Conservation (phyloP, 495 filamentous ascomycete species). For the Pyrenula massariospora region DNA sequence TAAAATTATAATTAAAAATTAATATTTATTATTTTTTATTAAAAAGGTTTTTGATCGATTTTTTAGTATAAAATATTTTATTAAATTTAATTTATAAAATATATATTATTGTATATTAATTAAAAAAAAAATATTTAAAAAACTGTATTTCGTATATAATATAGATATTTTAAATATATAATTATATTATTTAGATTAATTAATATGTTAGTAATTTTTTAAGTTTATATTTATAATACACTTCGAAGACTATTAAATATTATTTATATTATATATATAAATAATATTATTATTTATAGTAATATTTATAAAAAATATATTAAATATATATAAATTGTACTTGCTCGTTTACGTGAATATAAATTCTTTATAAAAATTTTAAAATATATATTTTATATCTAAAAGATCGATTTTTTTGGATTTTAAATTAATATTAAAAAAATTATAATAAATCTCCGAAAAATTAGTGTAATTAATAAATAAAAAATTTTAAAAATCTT, state of each 20-base stretch:
- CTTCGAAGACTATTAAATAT: neutral
- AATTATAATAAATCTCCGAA: neutral
- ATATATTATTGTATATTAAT: constrained; percentile 1
- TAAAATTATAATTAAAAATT: constrained; percentile 6
- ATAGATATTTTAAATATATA: constrained; percentile 7
- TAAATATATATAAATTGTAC: constrained; percentile 1
- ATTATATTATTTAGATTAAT: constrained; percentile 8
- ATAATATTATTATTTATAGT: constrained; percentile 1
- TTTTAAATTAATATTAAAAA: neutral
- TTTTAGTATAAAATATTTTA: constrained; percentile 2
- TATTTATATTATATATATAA: neutral
- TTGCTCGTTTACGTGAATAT: constrained; percentile 1
- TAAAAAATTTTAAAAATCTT: neutral
- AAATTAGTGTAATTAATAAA: neutral
- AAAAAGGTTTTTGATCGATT: constrained; percentile 1
- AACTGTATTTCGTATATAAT: constrained; percentile 3
- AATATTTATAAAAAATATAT: neutral
- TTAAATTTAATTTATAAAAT: neutral
- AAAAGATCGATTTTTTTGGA: constrained; percentile 1
- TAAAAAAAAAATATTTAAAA: constrained; percentile 1
- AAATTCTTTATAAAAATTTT: constrained; percentile 2
- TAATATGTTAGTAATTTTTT: constrained; percentile 2
- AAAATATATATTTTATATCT: constrained; percentile 4
- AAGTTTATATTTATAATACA: constrained; percentile 3
- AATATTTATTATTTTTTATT: constrained; percentile 6